phyloP scores from a whole-genome alignment of 805 yeast species.

The Sugiyamaella marilandica region DNA sequence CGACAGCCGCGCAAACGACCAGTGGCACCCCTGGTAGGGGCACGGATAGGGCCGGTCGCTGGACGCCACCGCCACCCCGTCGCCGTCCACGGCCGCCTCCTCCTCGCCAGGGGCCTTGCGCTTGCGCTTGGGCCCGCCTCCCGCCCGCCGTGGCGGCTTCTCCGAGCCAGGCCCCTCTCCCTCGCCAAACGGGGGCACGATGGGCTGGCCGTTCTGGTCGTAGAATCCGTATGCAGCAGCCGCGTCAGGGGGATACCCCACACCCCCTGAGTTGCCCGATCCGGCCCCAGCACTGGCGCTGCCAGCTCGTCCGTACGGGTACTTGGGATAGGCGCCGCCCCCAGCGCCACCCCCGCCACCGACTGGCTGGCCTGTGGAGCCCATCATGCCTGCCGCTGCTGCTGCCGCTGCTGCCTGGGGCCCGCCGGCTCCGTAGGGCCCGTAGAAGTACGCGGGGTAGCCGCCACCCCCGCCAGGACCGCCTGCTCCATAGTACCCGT shows the following conservation, averaged over 20 bases:
- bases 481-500: not conserved
- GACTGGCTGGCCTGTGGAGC: not conserved
- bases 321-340: not conserved
- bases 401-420: not conserved
- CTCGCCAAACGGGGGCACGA: not conserved
- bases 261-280: not conserved
- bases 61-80: slow-evolving; percentile 12
- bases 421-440: not conserved
- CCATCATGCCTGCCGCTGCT: not conserved
- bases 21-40: slow-evolving; percentile 44
- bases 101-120: slow-evolving; percentile 2
- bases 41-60: slow-evolving; percentile 35
- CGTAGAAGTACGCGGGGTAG: slow-evolving; percentile 2
- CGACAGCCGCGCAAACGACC: slow-evolving; percentile 68
- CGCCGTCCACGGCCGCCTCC: not conserved
- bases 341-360: not conserved
- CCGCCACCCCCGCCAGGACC: not conserved
- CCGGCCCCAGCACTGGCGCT: not conserved
- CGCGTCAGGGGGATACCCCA: not conserved
- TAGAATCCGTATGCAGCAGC: slow-evolving; percentile 4
- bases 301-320: not conserved
- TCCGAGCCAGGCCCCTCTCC: not conserved
- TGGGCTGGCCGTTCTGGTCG: slow-evolving; percentile 3
- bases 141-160: not conserved
- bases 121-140: slow-evolving; percentile 5